Conservation (phyloP, 495 filamentous ascomycete species). For the Tuber magnatum region DNA sequence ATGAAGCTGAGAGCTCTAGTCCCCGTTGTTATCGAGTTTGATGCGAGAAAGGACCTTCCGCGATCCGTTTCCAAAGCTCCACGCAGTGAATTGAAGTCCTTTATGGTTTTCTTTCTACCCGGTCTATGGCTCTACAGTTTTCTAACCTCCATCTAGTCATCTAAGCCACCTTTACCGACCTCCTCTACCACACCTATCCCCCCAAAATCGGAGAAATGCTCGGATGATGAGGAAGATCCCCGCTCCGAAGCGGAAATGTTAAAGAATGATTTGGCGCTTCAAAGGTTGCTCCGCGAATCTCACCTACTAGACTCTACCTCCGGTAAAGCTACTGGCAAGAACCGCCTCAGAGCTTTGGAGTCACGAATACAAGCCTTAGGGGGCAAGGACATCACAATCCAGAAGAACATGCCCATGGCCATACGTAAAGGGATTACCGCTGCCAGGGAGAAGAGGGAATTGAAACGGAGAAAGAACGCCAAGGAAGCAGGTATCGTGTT, state of each 20-base stretch:
- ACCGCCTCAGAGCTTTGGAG: slow-evolving; percentile 69
- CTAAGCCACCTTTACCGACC: slow-evolving; percentile 46
- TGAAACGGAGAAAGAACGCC: slow-evolving; percentile 65
- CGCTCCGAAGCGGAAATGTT: slow-evolving; percentile 56
- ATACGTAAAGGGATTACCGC: slow-evolving; percentile 70
- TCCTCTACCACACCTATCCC: slow-evolving; percentile 38
- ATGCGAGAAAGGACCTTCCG: slow-evolving; percentile 17
- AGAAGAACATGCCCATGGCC: slow-evolving; percentile 75
- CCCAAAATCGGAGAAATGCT: slow-evolving; percentile 38
- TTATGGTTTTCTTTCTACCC: slow-evolving; percentile 21
- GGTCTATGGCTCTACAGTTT: background rate
- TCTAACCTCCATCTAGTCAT: slow-evolving; percentile 46
- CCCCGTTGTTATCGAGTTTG: slow-evolving; percentile 17
- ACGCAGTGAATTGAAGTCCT: slow-evolving; percentile 26
- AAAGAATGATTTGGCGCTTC: slow-evolving; percentile 86
- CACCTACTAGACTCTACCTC: slow-evolving; percentile 69
- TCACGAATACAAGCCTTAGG: slow-evolving; percentile 73
- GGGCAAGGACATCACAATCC: slow-evolving; percentile 63
- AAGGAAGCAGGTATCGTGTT: slow-evolving; percentile 85
- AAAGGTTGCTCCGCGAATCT: slow-evolving; percentile 81
- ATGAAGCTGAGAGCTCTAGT: background rate
- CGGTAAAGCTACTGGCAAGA: slow-evolving; percentile 54
- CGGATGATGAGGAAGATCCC: slow-evolving; percentile 48
- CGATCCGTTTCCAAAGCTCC: slow-evolving; percentile 12
- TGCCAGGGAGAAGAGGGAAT: slow-evolving; percentile 58